Evolutionary conservation across 202 grass and related monocot species (phyloP).

Genomic region (Setaria italica): DNA sequence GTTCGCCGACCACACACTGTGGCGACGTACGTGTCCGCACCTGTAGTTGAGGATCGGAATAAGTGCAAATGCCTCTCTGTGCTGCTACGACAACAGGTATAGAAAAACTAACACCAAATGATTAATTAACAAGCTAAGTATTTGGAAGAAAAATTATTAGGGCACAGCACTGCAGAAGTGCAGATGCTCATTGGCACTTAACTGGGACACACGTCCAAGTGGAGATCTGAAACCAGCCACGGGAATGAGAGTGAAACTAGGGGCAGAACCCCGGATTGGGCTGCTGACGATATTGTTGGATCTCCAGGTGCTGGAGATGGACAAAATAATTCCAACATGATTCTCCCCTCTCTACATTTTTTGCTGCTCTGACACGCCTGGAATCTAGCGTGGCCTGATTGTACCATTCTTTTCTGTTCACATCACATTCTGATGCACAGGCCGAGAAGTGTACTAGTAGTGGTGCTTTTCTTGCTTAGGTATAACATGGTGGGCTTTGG

Average conservation of each 20-base stretch:
- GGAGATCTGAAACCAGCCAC: slow-evolving; percentile 35
- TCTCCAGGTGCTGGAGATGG: slow-evolving; percentile 5
- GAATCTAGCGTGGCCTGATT: slow-evolving; percentile 41
- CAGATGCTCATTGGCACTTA: neutral
- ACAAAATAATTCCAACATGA: slow-evolving; percentile 32
- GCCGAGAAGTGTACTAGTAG: neutral
- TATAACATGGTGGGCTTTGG: neutral
- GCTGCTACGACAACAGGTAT: neutral
- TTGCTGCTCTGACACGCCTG: slow-evolving; percentile 41
- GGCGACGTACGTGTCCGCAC: neutral
- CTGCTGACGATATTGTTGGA: slow-evolving; percentile 7
- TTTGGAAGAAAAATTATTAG: neutral
- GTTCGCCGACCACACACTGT: neutral
- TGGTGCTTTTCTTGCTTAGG: neutral
- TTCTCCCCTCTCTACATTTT: slow-evolving; percentile 7
- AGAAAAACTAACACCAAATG: neutral
- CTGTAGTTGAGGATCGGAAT: slow-evolving; percentile 11
- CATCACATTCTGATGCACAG: slow-evolving; percentile 27
- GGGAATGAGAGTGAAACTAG: slow-evolving; percentile 17
- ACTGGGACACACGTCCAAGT: slow-evolving; percentile 33
- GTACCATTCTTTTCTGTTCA: slow-evolving; percentile 22
- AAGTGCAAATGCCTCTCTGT: slow-evolving; percentile 6
- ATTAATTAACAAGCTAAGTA: neutral
- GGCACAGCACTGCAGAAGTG: neutral
- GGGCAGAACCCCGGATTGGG: slow-evolving; percentile 44